Base-by-base conservation (phyloP, 352 stramenopile genomes). In the Thraustochytrium sp. region DNA sequence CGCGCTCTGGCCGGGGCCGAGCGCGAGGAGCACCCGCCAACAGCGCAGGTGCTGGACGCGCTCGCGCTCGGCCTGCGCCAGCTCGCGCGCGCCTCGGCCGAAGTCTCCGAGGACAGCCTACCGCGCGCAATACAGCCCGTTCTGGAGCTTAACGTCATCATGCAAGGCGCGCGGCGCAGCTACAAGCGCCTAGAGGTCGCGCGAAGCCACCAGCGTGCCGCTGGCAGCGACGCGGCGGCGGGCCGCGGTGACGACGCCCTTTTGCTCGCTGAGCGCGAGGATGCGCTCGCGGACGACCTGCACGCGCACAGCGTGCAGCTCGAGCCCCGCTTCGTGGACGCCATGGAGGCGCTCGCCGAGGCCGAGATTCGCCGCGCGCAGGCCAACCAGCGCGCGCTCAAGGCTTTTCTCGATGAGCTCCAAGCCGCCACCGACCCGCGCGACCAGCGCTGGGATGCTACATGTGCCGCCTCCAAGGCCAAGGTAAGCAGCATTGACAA, bases 291-390 rank as follows among this genome's bases (percentile, higher is more conserved):
- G 42, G 26, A 72, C 42, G 65, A 77, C 31, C 42, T 77, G 1
- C 49, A 55, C 29, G 68, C 65, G 29, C 42, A 55, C 42, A 77
- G 49, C 26, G 40, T 37, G n/a, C 9, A 77, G 13, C 42, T 36
- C 1, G 11, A 61, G n/a, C 31, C 26, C 0, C 2, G 49, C 11
- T 29, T 77, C 18, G 65, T 36, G 2, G n/a, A 13, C 36, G 42
- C 65, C 49, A 62, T 77, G 42, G 36, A 62, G 65, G 42, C 42
- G 13, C 42, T 77, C 64, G 65, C 65, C 11, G 23, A 77, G 16
- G 49, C 49, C 26, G 65, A 62, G 26, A 62, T 77, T 36, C 26
- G 26, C 11, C 65, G 46, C 1, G 65, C 65, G 23, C 8, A 26
- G 34, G 65, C 68, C n/a, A 77, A 77, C 36, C 65, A 62, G 65